Percentiles rank a stretch among this genome's conserved stretches.
phyloP scores from a whole-genome alignment of 2,329 filamentous ascomycete genomes.

The Phaeosphaeriaceae sp. region DNA sequence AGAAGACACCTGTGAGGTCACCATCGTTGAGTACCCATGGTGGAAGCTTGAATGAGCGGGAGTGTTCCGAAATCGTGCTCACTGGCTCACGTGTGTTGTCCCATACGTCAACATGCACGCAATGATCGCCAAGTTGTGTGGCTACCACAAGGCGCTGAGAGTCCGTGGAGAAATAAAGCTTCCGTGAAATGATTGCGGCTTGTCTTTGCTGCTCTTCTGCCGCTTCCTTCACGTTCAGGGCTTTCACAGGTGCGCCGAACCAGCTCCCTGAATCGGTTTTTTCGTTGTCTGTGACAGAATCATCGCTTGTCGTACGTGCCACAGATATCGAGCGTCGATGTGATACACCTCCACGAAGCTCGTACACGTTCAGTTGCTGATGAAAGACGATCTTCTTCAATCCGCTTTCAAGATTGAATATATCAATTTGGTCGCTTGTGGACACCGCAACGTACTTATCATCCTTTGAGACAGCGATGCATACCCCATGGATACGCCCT shows the following conservation, averaged over 20 bases:
- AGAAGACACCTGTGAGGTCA: constrained; percentile 45
- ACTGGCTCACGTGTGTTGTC: constrained; percentile 33
- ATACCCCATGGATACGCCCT: constrained; percentile 15
- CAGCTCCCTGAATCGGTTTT: constrained; percentile 23
- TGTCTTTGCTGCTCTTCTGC: constrained; percentile 41
- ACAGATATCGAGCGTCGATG: constrained; percentile 28
- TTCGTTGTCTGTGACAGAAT: constrained; percentile 5
- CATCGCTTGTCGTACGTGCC: constrained; percentile 22
- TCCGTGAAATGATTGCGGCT: constrained; percentile 36
- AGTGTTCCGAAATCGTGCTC: constrained; percentile 32
- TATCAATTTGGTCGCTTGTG: constrained; percentile 27
- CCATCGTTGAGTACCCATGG: constrained; percentile 45
- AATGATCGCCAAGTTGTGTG: constrained; percentile 42
- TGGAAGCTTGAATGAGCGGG: constrained; percentile 32
- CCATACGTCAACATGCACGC: constrained; percentile 36
- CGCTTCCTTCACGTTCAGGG: constrained; percentile 26
- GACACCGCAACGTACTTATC: constrained; percentile 29
- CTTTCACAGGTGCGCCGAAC: constrained; percentile 22
- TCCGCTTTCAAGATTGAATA: constrained; percentile 25
- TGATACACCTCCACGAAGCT: constrained; percentile 26
- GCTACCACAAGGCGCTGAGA: constrained; percentile 41
- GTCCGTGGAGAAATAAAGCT: constrained; percentile 44
- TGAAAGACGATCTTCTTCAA: constrained; percentile 30
- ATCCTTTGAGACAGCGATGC: constrained; percentile 30
- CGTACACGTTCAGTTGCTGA: constrained; percentile 33